Evolutionary conservation across 768 basidiomycete genomes (phyloP).

Genomic region (Pleurotus tuoliensis): DNA sequence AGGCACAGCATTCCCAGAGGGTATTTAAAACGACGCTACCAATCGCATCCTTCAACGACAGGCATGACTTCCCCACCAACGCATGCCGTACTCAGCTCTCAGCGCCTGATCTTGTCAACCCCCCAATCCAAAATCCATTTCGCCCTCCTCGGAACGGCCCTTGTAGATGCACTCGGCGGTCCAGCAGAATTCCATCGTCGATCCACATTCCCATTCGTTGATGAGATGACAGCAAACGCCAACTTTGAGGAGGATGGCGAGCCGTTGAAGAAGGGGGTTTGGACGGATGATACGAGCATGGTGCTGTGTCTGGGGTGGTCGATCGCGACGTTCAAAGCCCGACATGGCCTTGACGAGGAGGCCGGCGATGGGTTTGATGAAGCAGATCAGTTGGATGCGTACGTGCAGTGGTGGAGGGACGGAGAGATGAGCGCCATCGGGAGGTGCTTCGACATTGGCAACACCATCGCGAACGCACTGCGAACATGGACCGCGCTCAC

Average conservation of each 20-base stretch:
- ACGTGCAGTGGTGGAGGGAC: slow-evolving; percentile 26
- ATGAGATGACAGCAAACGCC: slow-evolving; percentile 32
- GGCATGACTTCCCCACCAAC: neutral
- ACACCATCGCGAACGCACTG: slow-evolving; percentile 30
- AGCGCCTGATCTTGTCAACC: neutral
- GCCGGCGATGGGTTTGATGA: slow-evolving; percentile 26
- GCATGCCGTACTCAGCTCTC: neutral
- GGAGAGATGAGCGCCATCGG: slow-evolving; percentile 32
- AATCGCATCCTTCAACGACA: neutral
- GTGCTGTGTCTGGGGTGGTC: slow-evolving; percentile 40
- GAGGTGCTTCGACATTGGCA: slow-evolving; percentile 37
- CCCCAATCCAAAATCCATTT: slow-evolving; percentile 36
- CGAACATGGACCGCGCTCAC: neutral
- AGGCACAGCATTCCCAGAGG: no score
- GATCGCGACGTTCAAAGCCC: slow-evolving; percentile 24
- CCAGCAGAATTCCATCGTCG: slow-evolving; percentile 38
- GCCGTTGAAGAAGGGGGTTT: slow-evolving; percentile 26
- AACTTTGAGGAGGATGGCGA: slow-evolving; percentile 26
- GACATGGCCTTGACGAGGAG: slow-evolving; percentile 24
- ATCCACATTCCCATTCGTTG: slow-evolving; percentile 32
- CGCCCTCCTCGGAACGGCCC: slow-evolving; percentile 34
- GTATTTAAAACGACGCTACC: neutral
- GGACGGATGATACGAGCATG: slow-evolving; percentile 50
- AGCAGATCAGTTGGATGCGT: slow-evolving; percentile 30
- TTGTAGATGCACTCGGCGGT: slow-evolving; percentile 43